Conservation (phyloP, 305 asterid genomes). For the Solanum aculeatissimum region DNA sequence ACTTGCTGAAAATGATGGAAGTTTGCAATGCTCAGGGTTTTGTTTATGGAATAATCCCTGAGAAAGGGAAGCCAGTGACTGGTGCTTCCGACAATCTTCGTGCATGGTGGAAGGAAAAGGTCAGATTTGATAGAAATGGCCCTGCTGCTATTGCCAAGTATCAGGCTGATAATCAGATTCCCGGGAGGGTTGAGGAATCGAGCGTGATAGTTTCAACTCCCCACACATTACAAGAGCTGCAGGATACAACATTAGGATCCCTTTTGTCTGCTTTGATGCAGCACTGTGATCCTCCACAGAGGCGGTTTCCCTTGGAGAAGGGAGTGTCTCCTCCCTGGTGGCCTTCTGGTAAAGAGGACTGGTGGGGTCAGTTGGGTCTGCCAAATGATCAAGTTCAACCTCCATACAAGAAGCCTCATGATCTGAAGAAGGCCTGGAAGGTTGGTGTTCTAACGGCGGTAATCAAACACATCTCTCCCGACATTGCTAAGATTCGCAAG, state of each 20-base stretch:
- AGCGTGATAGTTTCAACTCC: conserved; percentile 15
- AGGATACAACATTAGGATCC: conserved; percentile 62
- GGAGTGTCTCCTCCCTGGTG: conserved; percentile 69
- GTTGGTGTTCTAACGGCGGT: conserved; percentile 47
- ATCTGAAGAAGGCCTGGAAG: conserved; percentile 59
- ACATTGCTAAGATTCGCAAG: conserved; percentile 41
- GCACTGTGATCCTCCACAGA: conserved; percentile 63
- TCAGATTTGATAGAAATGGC: conserved; percentile 51
- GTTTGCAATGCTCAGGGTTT: conserved; percentile 64
- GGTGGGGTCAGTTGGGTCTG: conserved; percentile 43
- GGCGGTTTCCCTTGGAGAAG: conserved; percentile 51
- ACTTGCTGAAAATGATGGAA: conserved; percentile 65
- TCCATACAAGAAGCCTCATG: conserved; percentile 66
- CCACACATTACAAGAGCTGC: conserved; percentile 44
- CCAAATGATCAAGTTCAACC: conserved; percentile 36
- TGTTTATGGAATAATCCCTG: conserved; percentile 59
- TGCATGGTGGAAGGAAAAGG: conserved; percentile 71
- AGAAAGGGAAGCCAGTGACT: conserved; percentile 57
- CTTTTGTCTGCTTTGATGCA: conserved; percentile 61
- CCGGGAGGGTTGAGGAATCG: conserved; percentile 25
- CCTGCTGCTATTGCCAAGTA: conserved; percentile 52
- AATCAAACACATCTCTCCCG: conserved; percentile 57
- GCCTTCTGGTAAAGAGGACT: conserved; percentile 53
- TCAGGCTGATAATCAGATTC: conserved; percentile 23
- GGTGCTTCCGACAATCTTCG: conserved; percentile 67